phyloP scores from a whole-genome alignment of 2,329 filamentous ascomycete species.

The Arthroderma sp. region DNA sequence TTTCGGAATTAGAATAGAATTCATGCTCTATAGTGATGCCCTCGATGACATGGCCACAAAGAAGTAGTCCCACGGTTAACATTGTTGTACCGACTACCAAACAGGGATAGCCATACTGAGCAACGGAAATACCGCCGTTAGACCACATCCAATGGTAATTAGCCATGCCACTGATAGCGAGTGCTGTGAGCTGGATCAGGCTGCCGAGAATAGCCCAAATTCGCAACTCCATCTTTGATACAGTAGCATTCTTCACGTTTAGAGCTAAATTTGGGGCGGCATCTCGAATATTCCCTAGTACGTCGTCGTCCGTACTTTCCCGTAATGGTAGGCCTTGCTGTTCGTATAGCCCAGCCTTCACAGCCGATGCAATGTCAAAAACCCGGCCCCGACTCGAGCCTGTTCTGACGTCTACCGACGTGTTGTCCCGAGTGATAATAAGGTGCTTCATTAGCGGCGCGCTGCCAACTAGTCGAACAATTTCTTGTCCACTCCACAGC shows the following conservation, averaged over 20 bases:
- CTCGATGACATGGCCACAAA: slow-evolving; percentile 4
- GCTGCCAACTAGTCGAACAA: slow-evolving; percentile 11
- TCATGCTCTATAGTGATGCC: slow-evolving; percentile 3
- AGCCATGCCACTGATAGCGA: not conserved
- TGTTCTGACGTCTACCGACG: too few species aligned
- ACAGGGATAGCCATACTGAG: slow-evolving; percentile 3
- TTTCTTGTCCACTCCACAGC: slow-evolving; percentile 14
- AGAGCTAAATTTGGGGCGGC: not conserved
- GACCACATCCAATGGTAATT: not conserved
- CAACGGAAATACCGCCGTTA: not conserved
- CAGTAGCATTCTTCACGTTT: not conserved
- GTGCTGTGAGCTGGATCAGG: not conserved
- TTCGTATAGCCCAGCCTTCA: too few species aligned
- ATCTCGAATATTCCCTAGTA: too few species aligned
- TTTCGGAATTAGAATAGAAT: not conserved
- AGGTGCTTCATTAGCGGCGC: too few species aligned
- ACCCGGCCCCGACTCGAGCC: too few species aligned
- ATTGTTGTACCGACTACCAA: slow-evolving; percentile 1
- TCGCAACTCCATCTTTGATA: too few species aligned
- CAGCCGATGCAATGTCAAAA: too few species aligned
- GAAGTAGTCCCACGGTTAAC: not conserved
- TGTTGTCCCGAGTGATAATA: too few species aligned
- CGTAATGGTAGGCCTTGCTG: too few species aligned
- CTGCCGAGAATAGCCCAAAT: not conserved
- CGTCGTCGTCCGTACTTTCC: too few species aligned